phyloP scores from a whole-genome alignment of 257 asterid genomes.

The Solanum tarapatanum region DNA sequence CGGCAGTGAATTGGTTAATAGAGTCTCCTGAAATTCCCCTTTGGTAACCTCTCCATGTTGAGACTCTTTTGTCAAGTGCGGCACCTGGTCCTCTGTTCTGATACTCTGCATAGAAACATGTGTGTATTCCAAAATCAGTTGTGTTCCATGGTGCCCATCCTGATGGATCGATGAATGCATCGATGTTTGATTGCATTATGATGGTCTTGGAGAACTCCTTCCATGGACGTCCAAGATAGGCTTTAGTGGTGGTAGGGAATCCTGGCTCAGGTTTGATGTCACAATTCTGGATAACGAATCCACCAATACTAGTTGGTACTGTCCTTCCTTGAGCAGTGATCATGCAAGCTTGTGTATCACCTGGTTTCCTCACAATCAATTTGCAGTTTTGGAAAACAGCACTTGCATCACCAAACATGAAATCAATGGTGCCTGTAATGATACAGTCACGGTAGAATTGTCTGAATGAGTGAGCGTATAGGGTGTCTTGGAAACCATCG shows the following conservation, averaged over 20 bases:
- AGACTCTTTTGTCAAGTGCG: not conserved
- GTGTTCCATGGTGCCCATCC: slow-evolving; percentile 56
- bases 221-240: slow-evolving; percentile 50
- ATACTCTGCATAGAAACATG: not conserved
- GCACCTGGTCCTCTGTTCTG: slow-evolving; percentile 38
- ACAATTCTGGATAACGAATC: slow-evolving; percentile 39
- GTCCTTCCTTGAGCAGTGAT: slow-evolving; percentile 83
- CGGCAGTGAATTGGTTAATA: slow-evolving; percentile 12
- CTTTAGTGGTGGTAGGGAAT: slow-evolving; percentile 8
- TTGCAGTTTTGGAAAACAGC: slow-evolving; percentile 30
- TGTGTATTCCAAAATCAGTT: not conserved
- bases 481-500: slow-evolving; percentile 69
- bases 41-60: slow-evolving; percentile 24
- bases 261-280: slow-evolving; percentile 32
- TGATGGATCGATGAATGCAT: slow-evolving; percentile 16
- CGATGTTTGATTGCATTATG: slow-evolving; percentile 28
- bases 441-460: slow-evolving; percentile 61
- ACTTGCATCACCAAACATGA: slow-evolving; percentile 61
- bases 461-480: slow-evolving; percentile 58
- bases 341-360: slow-evolving; percentile 58
- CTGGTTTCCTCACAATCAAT: slow-evolving; percentile 54
- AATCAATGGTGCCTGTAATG: slow-evolving; percentile 73
- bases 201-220: slow-evolving; percentile 37
- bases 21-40: not conserved
- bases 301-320: slow-evolving; percentile 20